Evolutionary conservation across 2,329 filamentous ascomycete genomes (phyloP), one percentile per base, ranked within the genome.

Genomic region (Colletotrichum sp.): DNA sequence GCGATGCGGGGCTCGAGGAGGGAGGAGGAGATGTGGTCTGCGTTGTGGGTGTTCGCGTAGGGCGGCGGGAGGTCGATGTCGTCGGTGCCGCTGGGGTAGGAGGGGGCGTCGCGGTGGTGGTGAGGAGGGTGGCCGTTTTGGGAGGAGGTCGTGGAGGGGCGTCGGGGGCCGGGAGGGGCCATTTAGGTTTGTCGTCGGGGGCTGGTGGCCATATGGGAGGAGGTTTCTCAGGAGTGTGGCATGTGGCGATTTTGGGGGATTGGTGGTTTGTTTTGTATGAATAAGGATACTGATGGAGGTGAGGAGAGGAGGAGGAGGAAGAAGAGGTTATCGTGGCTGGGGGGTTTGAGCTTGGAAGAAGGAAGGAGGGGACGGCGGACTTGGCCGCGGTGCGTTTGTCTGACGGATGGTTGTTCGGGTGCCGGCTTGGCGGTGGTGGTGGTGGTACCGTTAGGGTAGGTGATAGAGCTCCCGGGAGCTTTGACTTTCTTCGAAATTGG

Each of bases 1-100:
- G 94, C 94, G 71, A 96, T 92, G 71, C 94, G 94, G 15, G 94
- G 94, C 81, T 96, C 94, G 58, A 95, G 88, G 68, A 93, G 86
- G 18, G 90, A 84, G 21, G 79, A 77, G 73, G 77, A 66, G 21
- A 78, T 66, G 62, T 77, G 56, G 72, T 68, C 75, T 16, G 71
- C 71, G 16, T 65, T 32, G 70, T n/a, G 43, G 43, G 18, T 4
- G 18, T 48, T 48, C n/a, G 43, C 43, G 43, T 73, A 66, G 52
- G 70, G 68, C 48, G 70, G 52, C 10, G 64, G 36, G 48, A 10
- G 43, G 30, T 58, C 28, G 36, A 16, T 13, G 28, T 38, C 52
- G 66, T 48, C 43, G 43, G 43, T 48, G 43, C n/a, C n/a, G n/a
- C 43, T 6, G 26, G 67, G 12, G 43, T 36, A 38, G 12, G 65